A percentile compares a stretch with the other conserved stretches of the same genome.
These are phyloP conservation scores for Scutellaria galericulata DNA, from an alignment of 257 asterid species.

Conservation along the genomic window DNA sequence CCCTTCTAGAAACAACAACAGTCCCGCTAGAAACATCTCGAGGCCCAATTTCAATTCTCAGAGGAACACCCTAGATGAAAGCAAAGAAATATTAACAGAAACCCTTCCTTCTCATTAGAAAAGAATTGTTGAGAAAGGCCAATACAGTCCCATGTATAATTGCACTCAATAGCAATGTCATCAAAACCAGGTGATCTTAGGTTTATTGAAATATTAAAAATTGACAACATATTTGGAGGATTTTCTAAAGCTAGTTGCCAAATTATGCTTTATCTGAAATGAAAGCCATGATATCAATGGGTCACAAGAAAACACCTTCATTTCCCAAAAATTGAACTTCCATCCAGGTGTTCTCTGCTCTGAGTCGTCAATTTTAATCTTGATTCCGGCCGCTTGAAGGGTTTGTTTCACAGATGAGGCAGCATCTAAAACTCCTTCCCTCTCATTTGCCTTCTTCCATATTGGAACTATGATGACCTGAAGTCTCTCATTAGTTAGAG, in stretches of 20 bases:
- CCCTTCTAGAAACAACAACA: constrained; percentile 90
- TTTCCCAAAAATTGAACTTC: constrained; percentile 97
- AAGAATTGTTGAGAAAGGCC: background rate
- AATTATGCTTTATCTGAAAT: constrained; percentile 21
- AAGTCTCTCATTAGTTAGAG: constrained; percentile 33
- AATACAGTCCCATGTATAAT: constrained; percentile 9
- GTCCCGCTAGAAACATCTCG: constrained; percentile 84
- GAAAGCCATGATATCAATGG: constrained; percentile 12
- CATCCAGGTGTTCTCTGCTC: constrained; percentile 99
- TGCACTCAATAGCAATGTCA: background rate
- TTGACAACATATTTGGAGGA: background rate
- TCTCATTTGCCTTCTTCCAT: constrained; percentile 87
- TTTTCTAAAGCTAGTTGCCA: constrained; percentile 4
- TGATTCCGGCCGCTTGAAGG: constrained; percentile 78
- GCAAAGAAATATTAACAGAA: constrained; percentile 30
- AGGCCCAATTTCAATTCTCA: constrained; percentile 96
- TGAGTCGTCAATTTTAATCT: constrained; percentile 81
- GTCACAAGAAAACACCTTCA: constrained; percentile 69
- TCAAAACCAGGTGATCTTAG: background rate
- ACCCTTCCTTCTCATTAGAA: constrained; percentile 4
- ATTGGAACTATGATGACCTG: constrained; percentile 94
- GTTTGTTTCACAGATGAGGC: constrained; percentile 71
- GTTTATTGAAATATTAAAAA: constrained; percentile 17
- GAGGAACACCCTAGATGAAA: constrained; percentile 84
- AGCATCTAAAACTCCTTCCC: constrained; percentile 68